Evolutionary conservation across 2,329 filamentous ascomycete species (phyloP).

Genomic region (Aspergillus sp.): DNA sequence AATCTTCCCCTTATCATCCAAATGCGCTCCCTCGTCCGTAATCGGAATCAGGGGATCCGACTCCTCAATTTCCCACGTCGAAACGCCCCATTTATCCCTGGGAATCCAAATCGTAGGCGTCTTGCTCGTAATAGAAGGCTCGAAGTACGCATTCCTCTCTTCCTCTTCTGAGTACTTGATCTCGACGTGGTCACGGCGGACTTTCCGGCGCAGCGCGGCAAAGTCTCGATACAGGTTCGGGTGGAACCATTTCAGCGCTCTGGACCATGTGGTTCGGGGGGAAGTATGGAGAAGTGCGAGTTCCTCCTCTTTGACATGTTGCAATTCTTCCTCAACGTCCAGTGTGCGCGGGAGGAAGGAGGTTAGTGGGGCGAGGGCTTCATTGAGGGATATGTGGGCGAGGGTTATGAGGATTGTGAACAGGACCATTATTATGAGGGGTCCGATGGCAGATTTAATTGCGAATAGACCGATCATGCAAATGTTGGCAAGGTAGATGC

Average conservation of each 20-base stretch:
- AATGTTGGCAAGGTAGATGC: conserved; percentile 78
- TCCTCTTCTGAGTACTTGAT: conserved; percentile 63
- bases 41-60: conserved; percentile 71
- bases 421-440: conserved; percentile 72
- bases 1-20: conserved; percentile 69
- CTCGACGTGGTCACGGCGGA: conserved; percentile 58
- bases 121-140: conserved; percentile 65
- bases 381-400: conserved; percentile 63
- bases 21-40: conserved; percentile 71
- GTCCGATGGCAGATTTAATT: conserved; percentile 62
- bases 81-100: conserved; percentile 70
- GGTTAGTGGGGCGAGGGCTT: conserved; percentile 45
- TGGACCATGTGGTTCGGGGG: conserved; percentile 13
- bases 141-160: conserved; percentile 68
- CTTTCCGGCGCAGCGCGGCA: conserved; percentile 65
- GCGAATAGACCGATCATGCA: conserved; percentile 85
- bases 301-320: conserved; percentile 38
- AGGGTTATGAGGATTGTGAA: conserved; percentile 74
- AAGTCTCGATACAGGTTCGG: conserved; percentile 77
- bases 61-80: conserved; percentile 72
- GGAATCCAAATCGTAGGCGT: conserved; percentile 79
- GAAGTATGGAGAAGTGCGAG: background rate
- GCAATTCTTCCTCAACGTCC: conserved; percentile 53
- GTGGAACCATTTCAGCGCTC: conserved; percentile 54
- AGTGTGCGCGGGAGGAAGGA: conserved; percentile 72